Conservation (phyloP, 257 asterid genomes). For the Nicotiana otophora region DNA sequence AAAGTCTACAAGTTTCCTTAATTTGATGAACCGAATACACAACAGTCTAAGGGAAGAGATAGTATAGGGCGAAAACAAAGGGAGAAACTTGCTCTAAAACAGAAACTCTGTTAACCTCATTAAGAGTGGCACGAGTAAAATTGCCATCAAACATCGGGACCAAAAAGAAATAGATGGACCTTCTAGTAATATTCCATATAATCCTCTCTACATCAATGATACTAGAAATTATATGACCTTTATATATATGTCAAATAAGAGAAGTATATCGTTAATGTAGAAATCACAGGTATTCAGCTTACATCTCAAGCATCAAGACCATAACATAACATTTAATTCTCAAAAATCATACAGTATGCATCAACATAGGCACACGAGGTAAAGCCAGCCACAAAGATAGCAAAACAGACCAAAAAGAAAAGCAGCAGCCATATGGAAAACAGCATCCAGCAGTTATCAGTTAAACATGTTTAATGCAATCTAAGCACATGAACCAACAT, state of each 20-base stretch:
- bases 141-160: no score
- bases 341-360: neutral
- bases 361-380: neutral
- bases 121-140: no score
- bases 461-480: conserved; percentile 13
- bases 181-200: no score
- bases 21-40: neutral
- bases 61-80: neutral
- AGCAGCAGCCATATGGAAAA: conserved; percentile 13
- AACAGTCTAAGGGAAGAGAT: neutral
- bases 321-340: no score
- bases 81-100: neutral
- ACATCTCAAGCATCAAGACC: neutral
- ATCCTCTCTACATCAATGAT: neutral
- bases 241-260: no score
- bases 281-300: neutral
- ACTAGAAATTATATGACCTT: neutral
- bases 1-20: no score
- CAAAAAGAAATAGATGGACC: no score
- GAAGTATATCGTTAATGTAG: no score
- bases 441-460: conserved; percentile 33
- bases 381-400: neutral
- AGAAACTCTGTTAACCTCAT: neutral
- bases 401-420: neutral
- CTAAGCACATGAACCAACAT: conserved; percentile 42